These are phyloP conservation scores for Penicillium nucicola DNA, from an alignment of 495 filamentous ascomycete genomes.

Conservation along the genomic window DNA sequence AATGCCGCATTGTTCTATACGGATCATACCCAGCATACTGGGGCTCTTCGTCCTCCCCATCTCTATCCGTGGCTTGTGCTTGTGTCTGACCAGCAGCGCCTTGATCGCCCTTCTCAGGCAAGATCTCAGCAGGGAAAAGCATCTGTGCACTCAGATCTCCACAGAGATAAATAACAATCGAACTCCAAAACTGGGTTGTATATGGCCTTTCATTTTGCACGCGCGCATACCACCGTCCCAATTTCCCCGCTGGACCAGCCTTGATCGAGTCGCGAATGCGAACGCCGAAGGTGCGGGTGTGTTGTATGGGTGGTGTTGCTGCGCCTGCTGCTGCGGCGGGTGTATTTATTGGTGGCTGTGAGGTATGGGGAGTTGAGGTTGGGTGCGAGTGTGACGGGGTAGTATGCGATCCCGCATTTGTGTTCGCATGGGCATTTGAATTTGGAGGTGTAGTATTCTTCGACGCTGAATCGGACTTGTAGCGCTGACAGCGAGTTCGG, in stretches of 20 bases:
- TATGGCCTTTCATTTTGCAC: conserved; percentile 69
- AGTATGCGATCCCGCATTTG: background rate
- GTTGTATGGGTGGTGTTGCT: conserved; percentile 29
- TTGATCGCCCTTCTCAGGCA: conserved; percentile 3
- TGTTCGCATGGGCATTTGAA: background rate
- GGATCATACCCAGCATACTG: conserved; percentile 59
- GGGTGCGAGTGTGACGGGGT: background rate
- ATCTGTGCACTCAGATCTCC: conserved; percentile 80
- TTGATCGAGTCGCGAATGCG: conserved; percentile 55
- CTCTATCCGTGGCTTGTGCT: conserved; percentile 2
- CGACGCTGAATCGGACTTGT: conserved; percentile 19
- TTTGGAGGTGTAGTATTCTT: conserved; percentile 1
- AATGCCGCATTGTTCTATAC: conserved; percentile 62
- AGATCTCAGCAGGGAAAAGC: conserved; percentile 38
- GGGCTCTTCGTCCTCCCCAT: conserved; percentile 27
- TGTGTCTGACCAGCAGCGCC: background rate
- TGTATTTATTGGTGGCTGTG: conserved; percentile 3
- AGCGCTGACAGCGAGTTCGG: conserved; percentile 23
- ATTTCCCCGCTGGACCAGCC: conserved; percentile 41
- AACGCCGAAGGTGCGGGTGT: conserved; percentile 49
- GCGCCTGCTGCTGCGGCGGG: conserved; percentile 15
- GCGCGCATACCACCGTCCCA: conserved; percentile 58
- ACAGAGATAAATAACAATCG: conserved; percentile 72
- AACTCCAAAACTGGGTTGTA: conserved; percentile 70
- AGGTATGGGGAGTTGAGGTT: background rate